These are phyloP conservation scores for Epichloe coenophiala DNA, from an alignment of 2,329 filamentous ascomycete species.

Conservation along the genomic window DNA sequence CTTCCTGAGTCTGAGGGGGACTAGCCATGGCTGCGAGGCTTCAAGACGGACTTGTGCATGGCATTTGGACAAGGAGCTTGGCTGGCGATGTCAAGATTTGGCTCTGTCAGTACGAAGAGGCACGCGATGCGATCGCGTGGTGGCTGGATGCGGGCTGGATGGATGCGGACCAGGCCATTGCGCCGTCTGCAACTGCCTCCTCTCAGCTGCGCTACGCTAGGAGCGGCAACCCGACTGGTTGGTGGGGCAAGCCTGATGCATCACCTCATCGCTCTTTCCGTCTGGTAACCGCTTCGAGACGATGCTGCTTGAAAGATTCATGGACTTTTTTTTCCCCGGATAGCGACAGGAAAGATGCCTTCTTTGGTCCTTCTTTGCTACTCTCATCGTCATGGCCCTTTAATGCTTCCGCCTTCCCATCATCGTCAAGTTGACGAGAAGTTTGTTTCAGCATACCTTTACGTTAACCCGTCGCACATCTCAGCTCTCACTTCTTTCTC, in stretches of 20 bases:
- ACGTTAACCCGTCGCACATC: background rate
- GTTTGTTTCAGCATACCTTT: background rate
- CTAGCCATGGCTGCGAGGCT: conserved; percentile 7
- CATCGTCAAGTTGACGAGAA: background rate
- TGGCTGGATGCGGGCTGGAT: background rate
- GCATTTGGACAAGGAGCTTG: background rate
- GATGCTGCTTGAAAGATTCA: background rate
- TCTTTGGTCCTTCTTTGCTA: background rate
- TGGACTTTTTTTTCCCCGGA: background rate
- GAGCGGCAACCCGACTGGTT: background rate
- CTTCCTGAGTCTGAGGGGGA: conserved; percentile 4
- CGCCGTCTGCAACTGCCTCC: background rate
- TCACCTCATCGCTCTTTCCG: conserved; percentile 5
- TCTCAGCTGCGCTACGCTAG: conserved; percentile 2
- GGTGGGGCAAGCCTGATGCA: conserved; percentile 2
- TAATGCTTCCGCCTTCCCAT: background rate
- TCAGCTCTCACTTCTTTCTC: background rate
- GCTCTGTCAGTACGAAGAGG: background rate
- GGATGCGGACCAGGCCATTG: background rate
- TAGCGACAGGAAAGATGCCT: background rate
- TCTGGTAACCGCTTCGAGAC: background rate
- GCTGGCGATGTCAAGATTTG: background rate
- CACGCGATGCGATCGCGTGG: background rate
- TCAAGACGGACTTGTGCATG: background rate
- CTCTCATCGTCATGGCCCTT: background rate